phyloP scores from a whole-genome alignment of 2,329 filamentous ascomycete genomes.

The Colletotrichum sp. region DNA sequence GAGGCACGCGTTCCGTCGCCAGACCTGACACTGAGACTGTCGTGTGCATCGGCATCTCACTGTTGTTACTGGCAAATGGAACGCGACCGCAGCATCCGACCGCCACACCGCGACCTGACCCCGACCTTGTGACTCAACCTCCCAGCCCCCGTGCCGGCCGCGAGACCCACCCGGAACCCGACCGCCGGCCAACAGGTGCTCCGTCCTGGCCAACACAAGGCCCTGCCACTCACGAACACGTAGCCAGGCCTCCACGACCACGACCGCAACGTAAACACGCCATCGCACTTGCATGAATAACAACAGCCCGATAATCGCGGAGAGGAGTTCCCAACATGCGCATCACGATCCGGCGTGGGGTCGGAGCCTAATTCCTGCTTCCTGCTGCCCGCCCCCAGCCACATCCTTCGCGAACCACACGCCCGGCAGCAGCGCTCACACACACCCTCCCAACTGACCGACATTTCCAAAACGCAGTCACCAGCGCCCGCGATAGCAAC shows the following conservation, averaged over 20 bases:
- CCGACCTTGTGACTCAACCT: constrained; percentile 12
- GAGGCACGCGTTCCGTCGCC: neutral
- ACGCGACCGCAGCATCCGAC: neutral
- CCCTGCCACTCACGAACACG: neutral
- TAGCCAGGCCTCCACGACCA: neutral
- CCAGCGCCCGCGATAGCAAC: neutral
- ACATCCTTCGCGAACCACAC: constrained; percentile 8
- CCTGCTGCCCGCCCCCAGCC: constrained; percentile 9
- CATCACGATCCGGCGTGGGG: neutral
- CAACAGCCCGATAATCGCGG: neutral
- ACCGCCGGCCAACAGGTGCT: neutral
- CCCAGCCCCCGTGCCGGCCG: constrained; percentile 13
- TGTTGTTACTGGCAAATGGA: neutral
- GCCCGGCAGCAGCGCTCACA: neutral
- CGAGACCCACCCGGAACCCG: constrained; percentile 11
- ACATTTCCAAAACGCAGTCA: neutral
- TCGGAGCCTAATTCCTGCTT: constrained; percentile 20
- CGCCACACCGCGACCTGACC: neutral
- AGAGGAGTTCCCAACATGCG: neutral
- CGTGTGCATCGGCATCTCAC: neutral
- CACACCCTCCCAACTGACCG: neutral
- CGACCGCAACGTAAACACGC: neutral
- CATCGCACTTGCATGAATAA: neutral
- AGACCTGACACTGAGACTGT: neutral
- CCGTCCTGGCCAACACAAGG: neutral